A percentile compares a stretch with the other conserved stretches of the same genome.
Evolutionary conservation across 345 rosid genomes (phyloP).

Genomic region (Theobroma cacao): DNA sequence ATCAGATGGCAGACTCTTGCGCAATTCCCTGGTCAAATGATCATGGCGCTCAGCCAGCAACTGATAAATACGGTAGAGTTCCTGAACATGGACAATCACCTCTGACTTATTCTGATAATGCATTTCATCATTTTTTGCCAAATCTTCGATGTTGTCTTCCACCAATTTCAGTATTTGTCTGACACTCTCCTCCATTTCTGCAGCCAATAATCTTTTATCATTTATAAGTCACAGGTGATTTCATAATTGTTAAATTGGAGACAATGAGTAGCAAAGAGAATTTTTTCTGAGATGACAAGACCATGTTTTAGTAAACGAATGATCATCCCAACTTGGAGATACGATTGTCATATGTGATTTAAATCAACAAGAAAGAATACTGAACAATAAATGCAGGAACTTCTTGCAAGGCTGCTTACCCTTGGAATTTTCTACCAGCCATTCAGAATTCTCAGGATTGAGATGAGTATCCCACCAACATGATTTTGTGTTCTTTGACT

Average conservation of each 20-base stretch:
- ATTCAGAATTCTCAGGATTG: constrained; percentile 35
- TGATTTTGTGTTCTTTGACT: constrained; percentile 16
- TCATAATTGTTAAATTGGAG: neutral
- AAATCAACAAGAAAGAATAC: neutral
- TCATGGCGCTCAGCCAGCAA: constrained; percentile 47
- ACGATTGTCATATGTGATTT: neutral
- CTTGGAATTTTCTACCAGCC: constrained; percentile 47
- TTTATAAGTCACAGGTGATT: neutral
- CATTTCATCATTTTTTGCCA: constrained; percentile 30
- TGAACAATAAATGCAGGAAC: neutral
- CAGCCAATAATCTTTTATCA: constrained; percentile 11
- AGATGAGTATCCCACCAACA: constrained; percentile 32
- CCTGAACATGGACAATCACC: constrained; percentile 41
- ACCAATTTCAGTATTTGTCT: constrained; percentile 46
- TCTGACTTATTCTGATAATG: constrained; percentile 39
- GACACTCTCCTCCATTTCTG: constrained; percentile 49
- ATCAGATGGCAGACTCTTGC: constrained; percentile 28
- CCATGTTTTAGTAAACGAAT: neutral
- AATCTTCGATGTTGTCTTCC: constrained; percentile 38
- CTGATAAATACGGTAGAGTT: constrained; percentile 40
- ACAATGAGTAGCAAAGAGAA: neutral
- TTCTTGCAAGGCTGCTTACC: constrained; percentile 38
- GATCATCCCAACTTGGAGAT: too few relatives aligned
- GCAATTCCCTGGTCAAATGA: constrained; percentile 37
- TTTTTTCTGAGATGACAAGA: neutral